These are phyloP conservation scores for Aspergillus panamensis DNA, from an alignment of 495 filamentous ascomycete species.

Conservation along the genomic window DNA sequence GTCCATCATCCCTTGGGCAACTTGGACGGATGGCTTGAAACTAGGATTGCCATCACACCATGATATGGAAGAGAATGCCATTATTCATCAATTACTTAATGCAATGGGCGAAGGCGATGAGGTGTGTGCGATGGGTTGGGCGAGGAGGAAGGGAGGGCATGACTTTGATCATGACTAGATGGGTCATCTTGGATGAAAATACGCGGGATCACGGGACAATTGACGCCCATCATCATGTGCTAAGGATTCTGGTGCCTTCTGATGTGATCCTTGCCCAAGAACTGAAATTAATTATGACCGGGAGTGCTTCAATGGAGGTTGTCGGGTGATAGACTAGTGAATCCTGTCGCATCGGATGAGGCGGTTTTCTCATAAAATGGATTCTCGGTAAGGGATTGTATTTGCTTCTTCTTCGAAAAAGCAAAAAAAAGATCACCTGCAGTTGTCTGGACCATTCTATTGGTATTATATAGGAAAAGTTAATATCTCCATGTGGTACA, in stretches of 20 bases:
- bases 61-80: not conserved
- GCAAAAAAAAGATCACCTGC: not conserved
- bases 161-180: not conserved
- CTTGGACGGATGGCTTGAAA: constrained; percentile 3
- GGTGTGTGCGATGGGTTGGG: not conserved
- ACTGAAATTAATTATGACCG: not conserved
- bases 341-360: not conserved
- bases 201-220: not conserved
- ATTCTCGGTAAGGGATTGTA: not conserved
- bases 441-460: not conserved
- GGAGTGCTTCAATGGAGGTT: not conserved
- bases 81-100: not conserved
- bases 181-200: not conserved
- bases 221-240: not conserved
- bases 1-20: constrained; percentile 1
- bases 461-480: not conserved
- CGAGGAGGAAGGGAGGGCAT: not conserved
- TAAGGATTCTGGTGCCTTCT: no score
- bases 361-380: not conserved
- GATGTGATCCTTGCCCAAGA: not conserved
- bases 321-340: not conserved
- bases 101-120: not conserved
- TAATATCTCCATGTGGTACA: not conserved
- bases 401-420: not conserved
- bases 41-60: not conserved